Conservation (phyloP, 2,329 filamentous ascomycete genomes). For the Penicillium concentricum region DNA sequence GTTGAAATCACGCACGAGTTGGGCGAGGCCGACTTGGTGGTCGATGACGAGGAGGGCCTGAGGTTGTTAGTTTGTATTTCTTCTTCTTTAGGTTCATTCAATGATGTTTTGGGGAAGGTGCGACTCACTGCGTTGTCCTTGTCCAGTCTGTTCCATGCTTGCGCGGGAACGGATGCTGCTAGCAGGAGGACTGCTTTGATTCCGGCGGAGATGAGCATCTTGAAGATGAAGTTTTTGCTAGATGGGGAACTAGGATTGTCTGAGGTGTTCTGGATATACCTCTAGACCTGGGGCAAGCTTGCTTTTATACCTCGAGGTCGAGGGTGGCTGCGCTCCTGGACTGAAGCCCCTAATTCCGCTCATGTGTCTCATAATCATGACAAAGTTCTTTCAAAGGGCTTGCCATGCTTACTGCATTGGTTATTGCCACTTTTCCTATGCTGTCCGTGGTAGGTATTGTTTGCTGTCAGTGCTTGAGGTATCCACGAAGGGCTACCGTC, state of each 20-base stretch:
- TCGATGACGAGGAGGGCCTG: conserved; percentile 33
- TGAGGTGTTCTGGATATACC: not conserved
- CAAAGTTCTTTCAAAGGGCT: not conserved
- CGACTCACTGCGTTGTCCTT: conserved; percentile 26
- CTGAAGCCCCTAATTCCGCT: not conserved
- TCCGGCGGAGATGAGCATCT: conserved; percentile 11
- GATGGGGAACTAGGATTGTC: not conserved
- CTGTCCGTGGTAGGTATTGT: not conserved
- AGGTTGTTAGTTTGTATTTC: not conserved
- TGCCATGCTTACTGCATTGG: not conserved
- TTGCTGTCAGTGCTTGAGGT: not conserved
- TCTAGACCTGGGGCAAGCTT: not conserved
- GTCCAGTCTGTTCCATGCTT: conserved; percentile 28
- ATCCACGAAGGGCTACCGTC: not conserved
- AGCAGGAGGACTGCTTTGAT: conserved; percentile 30
- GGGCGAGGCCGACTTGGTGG: conserved; percentile 37
- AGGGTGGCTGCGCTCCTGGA: not conserved
- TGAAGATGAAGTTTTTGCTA: not conserved
- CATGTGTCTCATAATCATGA: conserved; percentile 3
- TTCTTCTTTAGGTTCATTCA: too few species aligned
- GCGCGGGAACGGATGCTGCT: conserved; percentile 18
- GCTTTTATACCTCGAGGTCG: conserved; percentile 2
- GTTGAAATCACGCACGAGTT: conserved; percentile 63
- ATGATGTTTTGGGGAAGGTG: not conserved
- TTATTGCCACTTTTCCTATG: not conserved